Evolutionary conservation across 1,284 basidiomycete species (phyloP), one percentile per base, ranked within the genome.

Genomic region (Coniferiporia sulphurascens): DNA sequence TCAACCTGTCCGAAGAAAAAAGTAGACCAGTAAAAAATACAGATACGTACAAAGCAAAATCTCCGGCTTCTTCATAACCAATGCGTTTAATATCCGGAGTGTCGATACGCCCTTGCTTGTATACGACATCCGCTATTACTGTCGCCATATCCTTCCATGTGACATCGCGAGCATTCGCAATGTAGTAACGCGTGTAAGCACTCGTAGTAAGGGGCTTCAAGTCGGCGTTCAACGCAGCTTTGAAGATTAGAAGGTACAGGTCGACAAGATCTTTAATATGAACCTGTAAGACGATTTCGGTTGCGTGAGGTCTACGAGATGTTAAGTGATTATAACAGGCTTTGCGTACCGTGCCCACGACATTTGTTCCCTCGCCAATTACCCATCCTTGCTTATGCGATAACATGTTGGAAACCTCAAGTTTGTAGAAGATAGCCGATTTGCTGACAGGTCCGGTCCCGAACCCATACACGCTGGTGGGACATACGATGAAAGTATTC

Each of bases 401-500:
- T 19, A 10, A 15, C 7, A 27, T 43, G 35, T 22, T 38, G 4
- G 21, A 13, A 19, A 41, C 19, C 5, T 35, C 17, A 9, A 3
- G 3, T n/a, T 32, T 12, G 45, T 49, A 51, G 17, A 55, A 46
- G 7, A 22, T 10, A 1, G 53, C 4, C 13, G 12, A 32, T 7
- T 34, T 17, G 35, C 27, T 52, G 27, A 22, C 43, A 19, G 57
- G 57, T 8, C 57, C 57, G n/a, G 27, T 6, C 7, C 57, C 38
- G 3, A 8, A 15, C 1, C 57, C 57, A 36, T 53, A 48, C 15
- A 59, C 50, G 5, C 3, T 36, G 9, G 43, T 10, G 5, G 57
- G 57, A 41, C 57, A 59, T n/a, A 59, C 17, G 51, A 59, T 59
- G 44, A 49, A 59, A 5, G 57, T 38, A 35, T 54, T 59, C 8